Percentiles rank a stretch among this genome's conserved stretches.
These are phyloP conservation scores for Aegilops speltoides DNA, from an alignment of 176 grass and related monocot genomes.

Conservation along the genomic window DNA sequence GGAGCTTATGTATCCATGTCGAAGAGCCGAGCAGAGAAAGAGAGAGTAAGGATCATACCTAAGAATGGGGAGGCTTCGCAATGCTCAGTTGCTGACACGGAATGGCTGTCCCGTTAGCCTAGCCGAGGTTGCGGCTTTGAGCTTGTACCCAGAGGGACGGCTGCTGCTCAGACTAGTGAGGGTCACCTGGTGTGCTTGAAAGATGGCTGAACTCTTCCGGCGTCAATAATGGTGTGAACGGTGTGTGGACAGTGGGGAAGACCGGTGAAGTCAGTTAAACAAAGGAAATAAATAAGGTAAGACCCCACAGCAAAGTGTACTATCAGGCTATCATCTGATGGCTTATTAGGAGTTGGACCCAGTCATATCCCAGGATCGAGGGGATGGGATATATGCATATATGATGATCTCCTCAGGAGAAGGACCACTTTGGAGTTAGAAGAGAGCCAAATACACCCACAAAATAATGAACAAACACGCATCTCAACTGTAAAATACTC, in stretches of 20 bases:
- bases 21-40: no score
- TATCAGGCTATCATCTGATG: not conserved
- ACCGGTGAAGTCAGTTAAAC: not conserved
- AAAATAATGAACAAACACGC: no score
- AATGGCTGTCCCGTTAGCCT: not conserved
- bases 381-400: not conserved
- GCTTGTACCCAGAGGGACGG: not conserved
- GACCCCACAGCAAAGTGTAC: not conserved
- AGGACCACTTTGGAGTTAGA: no score
- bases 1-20: no score
- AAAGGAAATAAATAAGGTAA: not conserved
- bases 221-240: not conserved
- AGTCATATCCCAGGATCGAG: not conserved
- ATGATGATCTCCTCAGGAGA: no score
- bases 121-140: not conserved
- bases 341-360: not conserved
- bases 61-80: not conserved
- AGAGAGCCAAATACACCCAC: no score
- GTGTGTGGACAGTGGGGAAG: not conserved
- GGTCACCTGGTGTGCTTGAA: not conserved
- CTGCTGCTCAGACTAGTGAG: not conserved
- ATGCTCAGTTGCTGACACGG: not conserved
- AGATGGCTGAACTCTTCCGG: not conserved
- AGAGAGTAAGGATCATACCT: no score
- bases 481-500: no score